A percentile compares a stretch with the other conserved stretches of the same genome.
Conservation (phyloP, 2,329 filamentous ascomycete species). For the Alternaria conjuncta region DNA sequence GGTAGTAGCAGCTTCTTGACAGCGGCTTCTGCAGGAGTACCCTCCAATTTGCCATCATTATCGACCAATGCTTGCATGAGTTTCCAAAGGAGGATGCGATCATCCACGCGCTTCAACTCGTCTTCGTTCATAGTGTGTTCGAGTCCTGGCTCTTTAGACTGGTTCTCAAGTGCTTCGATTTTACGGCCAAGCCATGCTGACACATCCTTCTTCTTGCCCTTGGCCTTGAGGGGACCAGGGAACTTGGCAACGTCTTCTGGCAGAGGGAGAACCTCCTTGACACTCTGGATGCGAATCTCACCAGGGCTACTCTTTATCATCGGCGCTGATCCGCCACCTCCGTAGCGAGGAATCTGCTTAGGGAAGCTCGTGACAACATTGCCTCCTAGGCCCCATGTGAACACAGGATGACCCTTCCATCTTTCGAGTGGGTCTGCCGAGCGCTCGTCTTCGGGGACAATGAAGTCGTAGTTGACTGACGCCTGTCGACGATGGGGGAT, state of each 20-base stretch:
- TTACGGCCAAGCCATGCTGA: slow-evolving; percentile 78
- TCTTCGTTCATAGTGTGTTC: slow-evolving; percentile 60
- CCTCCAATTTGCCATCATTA: slow-evolving; percentile 82
- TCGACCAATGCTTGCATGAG: slow-evolving; percentile 82
- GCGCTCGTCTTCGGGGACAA: slow-evolving; percentile 62
- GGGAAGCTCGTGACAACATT: slow-evolving; percentile 85
- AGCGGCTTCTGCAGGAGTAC: slow-evolving; percentile 73
- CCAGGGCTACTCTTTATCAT: slow-evolving; percentile 84
- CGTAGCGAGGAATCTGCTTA: slow-evolving; percentile 85
- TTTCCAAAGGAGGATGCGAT: slow-evolving; percentile 87
- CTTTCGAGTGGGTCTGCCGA: slow-evolving; percentile 78
- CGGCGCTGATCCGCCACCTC: slow-evolving; percentile 72
- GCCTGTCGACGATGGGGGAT: slow-evolving; percentile 49
- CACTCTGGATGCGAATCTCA: slow-evolving; percentile 77
- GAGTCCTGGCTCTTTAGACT: slow-evolving; percentile 54
- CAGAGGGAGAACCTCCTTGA: slow-evolving; percentile 75
- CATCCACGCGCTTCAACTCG: slow-evolving; percentile 74
- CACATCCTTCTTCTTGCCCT: slow-evolving; percentile 95
- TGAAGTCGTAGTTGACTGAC: slow-evolving; percentile 61
- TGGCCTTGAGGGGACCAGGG: slow-evolving; percentile 86
- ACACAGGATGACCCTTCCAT: slow-evolving; percentile 88
- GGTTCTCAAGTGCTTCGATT: slow-evolving; percentile 74
- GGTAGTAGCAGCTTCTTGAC: slow-evolving; percentile 78
- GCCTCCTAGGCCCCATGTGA: slow-evolving; percentile 88
- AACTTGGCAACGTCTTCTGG: slow-evolving; percentile 79